These are phyloP conservation scores for Komagataella ulmi DNA, from an alignment of 805 yeast species.

Conservation along the genomic window DNA sequence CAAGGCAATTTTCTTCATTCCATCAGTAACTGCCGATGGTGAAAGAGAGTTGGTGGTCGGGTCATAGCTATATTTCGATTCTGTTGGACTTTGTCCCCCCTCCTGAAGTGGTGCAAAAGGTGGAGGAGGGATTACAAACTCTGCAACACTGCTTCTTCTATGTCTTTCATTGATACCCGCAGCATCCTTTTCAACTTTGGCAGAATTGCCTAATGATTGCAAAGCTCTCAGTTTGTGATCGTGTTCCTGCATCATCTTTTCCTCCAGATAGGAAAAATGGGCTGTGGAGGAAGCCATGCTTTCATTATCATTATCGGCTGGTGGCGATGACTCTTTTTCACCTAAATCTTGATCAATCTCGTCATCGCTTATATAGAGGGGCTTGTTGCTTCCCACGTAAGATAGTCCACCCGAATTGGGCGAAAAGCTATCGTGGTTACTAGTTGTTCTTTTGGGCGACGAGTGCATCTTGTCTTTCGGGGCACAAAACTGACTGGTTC, in stretches of 20 bases:
- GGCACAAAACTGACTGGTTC: not conserved
- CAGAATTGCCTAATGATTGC: conserved; percentile 25
- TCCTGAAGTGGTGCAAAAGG: conserved; percentile 14
- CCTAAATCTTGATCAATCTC: not conserved
- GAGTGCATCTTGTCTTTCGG: not conserved
- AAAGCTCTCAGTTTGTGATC: conserved; percentile 55
- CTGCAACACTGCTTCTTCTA: conserved; percentile 21
- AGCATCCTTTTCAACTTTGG: conserved; percentile 1
- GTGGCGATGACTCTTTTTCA: not conserved
- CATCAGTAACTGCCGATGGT: conserved; percentile 5
- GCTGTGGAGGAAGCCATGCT: conserved; percentile 14
- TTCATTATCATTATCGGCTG: not conserved
- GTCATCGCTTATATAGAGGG: not conserved
- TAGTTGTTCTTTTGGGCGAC: not conserved
- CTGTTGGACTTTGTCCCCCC: not conserved
- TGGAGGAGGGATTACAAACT: conserved; percentile 23
- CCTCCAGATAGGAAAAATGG: conserved; percentile 55
- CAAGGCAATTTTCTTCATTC: conserved; percentile 6
- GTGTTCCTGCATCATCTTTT: conserved; percentile 46
- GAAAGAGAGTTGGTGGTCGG: conserved; percentile 15
- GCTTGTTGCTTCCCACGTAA: not conserved
- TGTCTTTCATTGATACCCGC: not conserved
- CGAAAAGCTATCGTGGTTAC: not conserved
- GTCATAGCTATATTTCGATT: conserved; percentile 12
- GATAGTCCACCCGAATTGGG: not conserved